Evolutionary conservation across 306 rosid species (phyloP).

Genomic region (Potentilla sterilis): DNA sequence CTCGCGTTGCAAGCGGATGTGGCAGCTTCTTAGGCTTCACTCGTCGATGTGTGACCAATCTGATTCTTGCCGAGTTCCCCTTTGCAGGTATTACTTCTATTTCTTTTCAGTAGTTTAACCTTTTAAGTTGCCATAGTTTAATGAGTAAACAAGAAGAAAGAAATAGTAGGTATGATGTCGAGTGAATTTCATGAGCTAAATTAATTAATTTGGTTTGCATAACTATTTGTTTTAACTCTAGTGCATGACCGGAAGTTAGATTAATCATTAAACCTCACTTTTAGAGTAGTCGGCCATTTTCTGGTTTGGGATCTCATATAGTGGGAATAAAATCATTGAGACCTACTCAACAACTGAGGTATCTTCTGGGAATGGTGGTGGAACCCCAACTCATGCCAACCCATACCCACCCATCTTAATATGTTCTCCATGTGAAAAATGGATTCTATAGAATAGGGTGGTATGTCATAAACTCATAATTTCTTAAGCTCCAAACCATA

Average conservation of each 20-base stretch:
- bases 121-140: background rate
- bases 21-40: constrained; percentile 87
- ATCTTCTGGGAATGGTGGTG: background rate
- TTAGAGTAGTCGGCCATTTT: background rate
- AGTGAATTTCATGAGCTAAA: background rate
- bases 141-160: background rate
- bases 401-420: background rate
- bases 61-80: constrained; percentile 87
- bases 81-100: constrained; percentile 58
- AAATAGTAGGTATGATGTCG: background rate
- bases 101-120: background rate
- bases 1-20: constrained; percentile 83
- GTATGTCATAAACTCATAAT: background rate
- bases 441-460: background rate
- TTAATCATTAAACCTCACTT: background rate
- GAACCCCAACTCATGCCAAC: background rate
- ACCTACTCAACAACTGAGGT: background rate
- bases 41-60: constrained; percentile 62
- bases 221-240: background rate
- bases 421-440: background rate
- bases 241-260: background rate
- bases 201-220: background rate
- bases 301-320: background rate
- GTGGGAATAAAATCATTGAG: constrained; percentile 1
- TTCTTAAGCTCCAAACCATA: background rate